Evolutionary conservation across 2,329 filamentous ascomycete species (phyloP).

Genomic region (Fusarium sp.): DNA sequence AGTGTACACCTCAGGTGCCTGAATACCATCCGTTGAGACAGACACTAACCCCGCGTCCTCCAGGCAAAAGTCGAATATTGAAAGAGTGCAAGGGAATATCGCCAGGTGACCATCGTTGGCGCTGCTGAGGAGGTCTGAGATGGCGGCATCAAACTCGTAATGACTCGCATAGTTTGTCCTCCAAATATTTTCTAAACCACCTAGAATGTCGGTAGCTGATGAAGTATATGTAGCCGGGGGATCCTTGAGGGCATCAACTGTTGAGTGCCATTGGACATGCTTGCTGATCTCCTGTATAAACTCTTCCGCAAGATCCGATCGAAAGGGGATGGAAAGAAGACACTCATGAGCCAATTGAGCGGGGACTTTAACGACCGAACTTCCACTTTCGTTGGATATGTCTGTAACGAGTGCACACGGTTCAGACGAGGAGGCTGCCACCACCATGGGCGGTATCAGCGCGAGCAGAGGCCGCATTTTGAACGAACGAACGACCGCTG

Average conservation of each 20-base stretch:
- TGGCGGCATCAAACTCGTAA: conserved; percentile 12
- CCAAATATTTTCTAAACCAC: conserved; percentile 4
- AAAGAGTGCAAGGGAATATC: neutral
- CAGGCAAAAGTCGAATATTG: neutral
- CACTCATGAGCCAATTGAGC: conserved; percentile 2
- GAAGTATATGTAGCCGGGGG: conserved; percentile 21
- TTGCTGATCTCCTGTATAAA: conserved; percentile 8
- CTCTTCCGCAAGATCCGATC: neutral
- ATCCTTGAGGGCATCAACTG: conserved; percentile 22
- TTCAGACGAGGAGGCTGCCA: neutral
- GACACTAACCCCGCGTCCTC: neutral
- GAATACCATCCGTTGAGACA: neutral
- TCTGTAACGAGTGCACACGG: neutral
- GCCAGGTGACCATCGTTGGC: neutral
- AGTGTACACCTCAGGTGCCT: neutral
- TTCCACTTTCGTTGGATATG: neutral
- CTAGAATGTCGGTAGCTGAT: conserved; percentile 13
- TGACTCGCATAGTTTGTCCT: neutral
- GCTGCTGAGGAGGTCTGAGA: conserved; percentile 1
- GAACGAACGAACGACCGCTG: neutral
- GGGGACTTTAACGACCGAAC: neutral
- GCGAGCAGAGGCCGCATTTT: neutral
- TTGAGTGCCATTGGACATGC: conserved; percentile 23
- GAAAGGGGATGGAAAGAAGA: conserved; percentile 7
- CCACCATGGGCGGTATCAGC: neutral